Base-by-base conservation (phyloP, 805 yeast genomes). In the Hyphopichia homilentoma region DNA sequence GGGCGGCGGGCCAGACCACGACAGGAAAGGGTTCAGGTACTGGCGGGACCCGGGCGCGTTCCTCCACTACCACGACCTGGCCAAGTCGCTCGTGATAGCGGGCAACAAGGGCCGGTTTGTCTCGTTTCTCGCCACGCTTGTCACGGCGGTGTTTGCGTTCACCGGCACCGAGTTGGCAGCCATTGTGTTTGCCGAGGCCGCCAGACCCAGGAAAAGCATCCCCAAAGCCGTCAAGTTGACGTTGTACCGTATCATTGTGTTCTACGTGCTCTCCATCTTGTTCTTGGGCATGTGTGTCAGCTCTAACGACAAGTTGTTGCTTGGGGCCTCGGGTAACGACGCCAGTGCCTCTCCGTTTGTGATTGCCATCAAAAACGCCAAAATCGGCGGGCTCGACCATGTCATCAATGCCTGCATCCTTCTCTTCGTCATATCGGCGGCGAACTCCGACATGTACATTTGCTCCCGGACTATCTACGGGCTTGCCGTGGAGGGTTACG, bases 271-370 rank as follows among this genome's bases (percentile, higher is more conserved):
- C 23, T 70, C 83, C 16, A 76, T 81, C 33, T 67, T 81, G 44
- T 58, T 82, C 36, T 60, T 84, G 41, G 86, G 87, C 28, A 68
- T 80, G 76, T 68, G 79, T 52, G 89, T 82, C 35, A 72, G 84
- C 22, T 73, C 74, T 38, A 66, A 65, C 41, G 79, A 78, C 50
- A 68, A 72, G 24, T 44, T 57, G 29, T 65, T 82, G 39, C 57
- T 73, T 44, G 50, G 56, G 34, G 78, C 79, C 11, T 69, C 76
- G 12, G 70, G 77, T 31, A 65, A 67, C 26, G 62, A 69, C 25
- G 87, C 89, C 2, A 71, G 81, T 25, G 88, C 90, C 14, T 82
- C 93, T 11, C 95, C 95, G 24, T 85, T 84, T 48, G 89, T 84
- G 33, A 79, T 84, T 49, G 95, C 95, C 29, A 80, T 85, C 48